Evolutionary conservation across 1,284 basidiomycete genomes (phyloP).

Genomic region (Pascua sp.): DNA sequence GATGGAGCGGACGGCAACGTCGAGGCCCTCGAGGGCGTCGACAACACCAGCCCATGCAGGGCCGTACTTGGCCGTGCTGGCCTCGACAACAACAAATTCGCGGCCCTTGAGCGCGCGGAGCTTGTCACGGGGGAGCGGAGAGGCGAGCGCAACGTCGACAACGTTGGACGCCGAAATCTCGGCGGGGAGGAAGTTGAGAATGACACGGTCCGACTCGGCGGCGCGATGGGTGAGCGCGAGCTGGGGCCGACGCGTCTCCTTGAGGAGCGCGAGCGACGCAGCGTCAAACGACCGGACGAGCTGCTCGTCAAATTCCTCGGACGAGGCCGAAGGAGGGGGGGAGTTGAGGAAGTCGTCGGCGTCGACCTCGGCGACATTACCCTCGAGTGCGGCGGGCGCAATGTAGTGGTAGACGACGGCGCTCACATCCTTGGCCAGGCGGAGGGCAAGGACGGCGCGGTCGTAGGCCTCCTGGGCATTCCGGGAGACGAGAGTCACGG

Average conservation of each 20-base stretch:
- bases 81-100: constrained; percentile 77
- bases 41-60: constrained; percentile 53
- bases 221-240: constrained; percentile 51
- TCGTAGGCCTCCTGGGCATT: constrained; percentile 67
- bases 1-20: constrained; percentile 39
- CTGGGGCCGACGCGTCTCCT: constrained; percentile 61
- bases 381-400: constrained; percentile 48
- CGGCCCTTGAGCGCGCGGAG: constrained; percentile 64
- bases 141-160: constrained; percentile 62
- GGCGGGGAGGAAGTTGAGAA: constrained; percentile 68
- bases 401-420: constrained; percentile 78
- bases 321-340: constrained; percentile 6
- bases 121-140: constrained; percentile 66
- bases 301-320: constrained; percentile 20
- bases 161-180: constrained; percentile 52
- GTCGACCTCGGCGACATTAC: constrained; percentile 54
- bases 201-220: constrained; percentile 60
- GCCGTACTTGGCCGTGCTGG: constrained; percentile 81
- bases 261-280: constrained; percentile 61
- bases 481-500: constrained; percentile 61
- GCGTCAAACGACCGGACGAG: constrained; percentile 62
- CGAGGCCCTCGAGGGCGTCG: constrained; percentile 38
- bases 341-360: constrained; percentile 54
- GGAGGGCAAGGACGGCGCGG: constrained; percentile 66
- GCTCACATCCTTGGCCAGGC: constrained; percentile 60